These are phyloP conservation scores for Scheffersomyces quercinus DNA, from an alignment of 1,139 yeast species.

Conservation along the genomic window DNA sequence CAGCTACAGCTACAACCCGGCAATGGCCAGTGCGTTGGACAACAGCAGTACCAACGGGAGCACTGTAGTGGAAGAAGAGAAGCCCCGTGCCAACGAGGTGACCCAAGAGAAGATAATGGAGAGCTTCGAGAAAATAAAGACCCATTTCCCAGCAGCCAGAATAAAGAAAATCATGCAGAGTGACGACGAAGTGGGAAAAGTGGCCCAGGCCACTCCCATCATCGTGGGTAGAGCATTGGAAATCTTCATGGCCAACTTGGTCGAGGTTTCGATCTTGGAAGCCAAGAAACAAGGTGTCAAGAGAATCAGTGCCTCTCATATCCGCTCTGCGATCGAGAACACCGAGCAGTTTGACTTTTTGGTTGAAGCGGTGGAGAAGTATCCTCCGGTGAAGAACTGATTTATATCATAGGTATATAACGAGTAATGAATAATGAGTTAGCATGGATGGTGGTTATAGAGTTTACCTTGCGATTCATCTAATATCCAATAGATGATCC, in stretches of 20 bases:
- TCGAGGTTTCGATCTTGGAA: slow-evolving; percentile 78
- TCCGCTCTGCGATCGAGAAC: slow-evolving; percentile 78
- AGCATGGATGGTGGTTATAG: too few species aligned
- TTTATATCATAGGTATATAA: too few species aligned
- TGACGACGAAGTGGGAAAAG: slow-evolving; percentile 97
- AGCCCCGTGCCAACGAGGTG: slow-evolving; percentile 4
- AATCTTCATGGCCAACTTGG: slow-evolving; percentile 85
- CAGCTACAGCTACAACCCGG: slow-evolving; percentile 12
- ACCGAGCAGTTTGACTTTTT: slow-evolving; percentile 93
- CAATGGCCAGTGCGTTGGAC: neutral
- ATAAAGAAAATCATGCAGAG: slow-evolving; percentile 96
- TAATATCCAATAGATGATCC: too few species aligned
- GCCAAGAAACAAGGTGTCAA: slow-evolving; percentile 77
- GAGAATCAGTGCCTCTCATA: slow-evolving; percentile 80
- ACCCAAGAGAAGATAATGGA: slow-evolving; percentile 32
- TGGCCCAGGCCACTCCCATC: slow-evolving; percentile 97
- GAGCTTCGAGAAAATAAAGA: slow-evolving; percentile 63
- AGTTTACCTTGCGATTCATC: too few species aligned
- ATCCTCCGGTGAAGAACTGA: slow-evolving; percentile 42
- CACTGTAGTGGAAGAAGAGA: neutral
- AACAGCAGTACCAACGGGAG: slow-evolving; percentile 1
- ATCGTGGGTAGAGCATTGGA: slow-evolving; percentile 95
- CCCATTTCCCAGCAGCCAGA: slow-evolving; percentile 96
- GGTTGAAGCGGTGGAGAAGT: slow-evolving; percentile 70
- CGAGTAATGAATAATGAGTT: too few species aligned